Evolutionary conservation across 495 filamentous ascomycete genomes (phyloP), one percentile per base, ranked within the genome.

Genomic region (Viridothelium virens): DNA sequence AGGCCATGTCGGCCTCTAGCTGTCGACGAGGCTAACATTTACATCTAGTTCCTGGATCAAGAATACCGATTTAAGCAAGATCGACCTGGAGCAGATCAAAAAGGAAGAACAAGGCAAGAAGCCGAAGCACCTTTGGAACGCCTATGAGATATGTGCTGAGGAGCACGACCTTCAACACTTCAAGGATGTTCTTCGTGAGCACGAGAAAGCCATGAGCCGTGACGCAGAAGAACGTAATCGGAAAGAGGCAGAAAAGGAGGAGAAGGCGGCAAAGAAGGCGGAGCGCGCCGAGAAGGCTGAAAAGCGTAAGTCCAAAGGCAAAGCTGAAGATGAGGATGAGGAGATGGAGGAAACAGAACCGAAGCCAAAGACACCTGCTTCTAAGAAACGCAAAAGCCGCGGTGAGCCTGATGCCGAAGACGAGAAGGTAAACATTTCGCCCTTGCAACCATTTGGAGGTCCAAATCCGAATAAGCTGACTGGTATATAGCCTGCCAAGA

Each of bases 341-440:
- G 90, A 92, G 1, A 92, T 92, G 85, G 87, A 83, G 65, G 90
- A 95, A 65, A 84, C 79, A 46, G 81, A 79, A 2, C 89, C 91
- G 65, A 83, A 83, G 70, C 66, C 82, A 12, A 86, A 86, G 76
- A 78, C 80, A 2, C 53, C 53, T 18, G 53, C 53, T 33, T 71
- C 70, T 2, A 88, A 87, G 81, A 87, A 88, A 79, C 82, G 86
- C 66, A 89, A 89, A 83, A 88, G 86, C 79, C 81, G 82, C 36
- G 84, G 82, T 2, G 84, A 85, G 63, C 79, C 80, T 50, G 86
- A 88, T 50, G 86, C 78, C n/a, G 88, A 91, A 63, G 81, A 79
- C 11, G 84, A 79, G 11, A 88, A 86, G 80, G 90, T 91, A 77
- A 25, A 25, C 25, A 25, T 25, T 25, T 25, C 25, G 25, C 25